phyloP scores from a whole-genome alignment of 2,329 filamentous ascomycete species.

The Sphaceloma murrayae region DNA sequence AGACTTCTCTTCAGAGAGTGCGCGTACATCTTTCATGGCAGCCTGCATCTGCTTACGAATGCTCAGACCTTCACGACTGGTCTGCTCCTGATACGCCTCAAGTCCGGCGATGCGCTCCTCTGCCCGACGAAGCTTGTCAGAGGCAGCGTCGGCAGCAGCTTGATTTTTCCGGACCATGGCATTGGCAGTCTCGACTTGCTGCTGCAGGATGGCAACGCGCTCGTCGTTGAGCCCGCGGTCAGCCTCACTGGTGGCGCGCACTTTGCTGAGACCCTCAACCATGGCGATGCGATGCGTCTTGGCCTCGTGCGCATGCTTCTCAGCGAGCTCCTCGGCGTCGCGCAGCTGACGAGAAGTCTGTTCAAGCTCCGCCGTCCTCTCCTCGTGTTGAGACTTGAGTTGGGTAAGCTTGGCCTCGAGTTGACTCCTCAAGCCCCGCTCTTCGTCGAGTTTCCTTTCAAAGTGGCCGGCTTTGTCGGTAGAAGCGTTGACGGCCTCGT shows the following conservation, averaged over 20 bases:
- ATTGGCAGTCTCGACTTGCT: slow-evolving; percentile 70
- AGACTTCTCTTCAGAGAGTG: slow-evolving; percentile 67
- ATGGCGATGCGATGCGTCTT: slow-evolving; percentile 75
- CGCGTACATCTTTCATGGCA: slow-evolving; percentile 71
- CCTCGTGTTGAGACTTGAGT: slow-evolving; percentile 74
- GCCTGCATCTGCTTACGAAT: slow-evolving; percentile 84
- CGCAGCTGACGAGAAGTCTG: slow-evolving; percentile 61
- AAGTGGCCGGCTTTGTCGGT: slow-evolving; percentile 65
- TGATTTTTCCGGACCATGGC: slow-evolving; percentile 79
- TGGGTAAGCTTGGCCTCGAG: slow-evolving; percentile 66
- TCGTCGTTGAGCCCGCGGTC: slow-evolving; percentile 49
- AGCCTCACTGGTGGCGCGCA: slow-evolving; percentile 47
- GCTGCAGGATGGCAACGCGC: slow-evolving; percentile 63
- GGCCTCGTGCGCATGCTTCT: slow-evolving; percentile 80
- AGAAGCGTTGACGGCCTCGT: slow-evolving; percentile 68
- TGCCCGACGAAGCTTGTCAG: slow-evolving; percentile 80
- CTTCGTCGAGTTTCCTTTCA: slow-evolving; percentile 74
- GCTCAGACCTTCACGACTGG: slow-evolving; percentile 81
- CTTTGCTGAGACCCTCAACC: slow-evolving; percentile 69
- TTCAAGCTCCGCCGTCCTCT: slow-evolving; percentile 67
- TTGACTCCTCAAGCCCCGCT: slow-evolving; percentile 64
- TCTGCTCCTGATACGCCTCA: slow-evolving; percentile 94
- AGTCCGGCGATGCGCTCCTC: slow-evolving; percentile 95
- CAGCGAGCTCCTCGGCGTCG: slow-evolving; percentile 79
- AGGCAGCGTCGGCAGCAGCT: slow-evolving; percentile 72